Evolutionary conservation across 768 basidiomycete species (phyloP).

Genomic region (Imleria badia): DNA sequence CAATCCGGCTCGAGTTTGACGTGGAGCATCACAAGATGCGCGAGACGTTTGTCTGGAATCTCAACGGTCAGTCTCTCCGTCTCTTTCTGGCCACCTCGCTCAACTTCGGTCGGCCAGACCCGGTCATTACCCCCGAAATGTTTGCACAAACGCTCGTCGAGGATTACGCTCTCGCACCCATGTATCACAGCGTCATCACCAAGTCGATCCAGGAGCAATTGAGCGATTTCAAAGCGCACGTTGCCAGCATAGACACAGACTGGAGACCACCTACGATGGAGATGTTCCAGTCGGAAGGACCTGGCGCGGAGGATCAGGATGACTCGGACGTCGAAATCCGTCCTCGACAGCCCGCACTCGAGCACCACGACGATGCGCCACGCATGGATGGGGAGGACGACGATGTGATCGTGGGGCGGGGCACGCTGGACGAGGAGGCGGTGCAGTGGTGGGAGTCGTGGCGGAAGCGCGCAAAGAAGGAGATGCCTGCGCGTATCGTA

Average conservation of each 20-base stretch:
- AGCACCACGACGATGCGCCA: constrained; percentile 25
- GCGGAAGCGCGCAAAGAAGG: constrained; percentile 50
- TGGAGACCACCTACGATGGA: constrained; percentile 26
- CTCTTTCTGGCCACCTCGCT: not conserved
- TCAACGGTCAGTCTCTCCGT: constrained; percentile 65
- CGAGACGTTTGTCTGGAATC: constrained; percentile 97
- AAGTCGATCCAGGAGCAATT: constrained; percentile 89
- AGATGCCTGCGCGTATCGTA: constrained; percentile 30
- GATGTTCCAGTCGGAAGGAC: constrained; percentile 22
- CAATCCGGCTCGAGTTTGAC: constrained; percentile 95
- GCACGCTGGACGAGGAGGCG: constrained; percentile 49
- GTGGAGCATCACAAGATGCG: constrained; percentile 92
- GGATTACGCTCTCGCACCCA: constrained; percentile 76
- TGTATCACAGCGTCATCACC: constrained; percentile 65
- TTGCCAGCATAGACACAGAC: constrained; percentile 52
- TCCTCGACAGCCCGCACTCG: constrained; percentile 8
- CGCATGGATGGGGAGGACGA: constrained; percentile 26
- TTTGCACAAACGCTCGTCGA: constrained; percentile 92
- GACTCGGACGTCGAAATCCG: constrained; percentile 28
- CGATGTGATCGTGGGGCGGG: constrained; percentile 27
- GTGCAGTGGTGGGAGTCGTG: constrained; percentile 70
- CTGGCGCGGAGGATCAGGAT: constrained; percentile 27
- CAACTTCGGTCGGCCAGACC: constrained; percentile 50
- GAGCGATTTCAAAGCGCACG: constrained; percentile 73
- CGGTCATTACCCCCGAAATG: constrained; percentile 82